Evolutionary conservation across 164 flowering plant genomes (phyloP).

Genomic region (Aristolochia californica): DNA sequence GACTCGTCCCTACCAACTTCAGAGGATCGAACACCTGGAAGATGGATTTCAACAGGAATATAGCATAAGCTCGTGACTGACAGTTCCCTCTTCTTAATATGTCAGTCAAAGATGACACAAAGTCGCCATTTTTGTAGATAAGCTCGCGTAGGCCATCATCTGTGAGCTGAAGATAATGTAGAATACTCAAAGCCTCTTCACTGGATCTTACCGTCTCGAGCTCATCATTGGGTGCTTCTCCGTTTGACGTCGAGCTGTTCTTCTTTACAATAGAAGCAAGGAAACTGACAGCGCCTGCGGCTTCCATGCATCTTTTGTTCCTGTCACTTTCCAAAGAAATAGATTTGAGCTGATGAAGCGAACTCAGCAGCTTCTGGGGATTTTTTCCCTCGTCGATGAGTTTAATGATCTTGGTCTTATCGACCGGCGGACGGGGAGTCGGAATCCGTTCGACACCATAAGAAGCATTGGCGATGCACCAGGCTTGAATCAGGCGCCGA

Average conservation of each 20-base stretch:
- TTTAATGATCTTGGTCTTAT: constrained; percentile 27
- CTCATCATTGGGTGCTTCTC: no score
- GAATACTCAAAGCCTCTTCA: constrained; percentile 45
- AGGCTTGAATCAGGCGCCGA: constrained; percentile 62
- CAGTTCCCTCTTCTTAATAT: constrained; percentile 27
- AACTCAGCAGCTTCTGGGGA: constrained; percentile 20
- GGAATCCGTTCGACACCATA: constrained; percentile 51
- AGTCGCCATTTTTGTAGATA: constrained; percentile 13
- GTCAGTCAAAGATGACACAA: constrained; percentile 27
- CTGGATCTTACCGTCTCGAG: constrained; percentile 11
- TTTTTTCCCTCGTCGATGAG: constrained; percentile 33
- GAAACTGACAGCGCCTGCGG: constrained; percentile 41
- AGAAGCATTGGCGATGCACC: constrained; percentile 62
- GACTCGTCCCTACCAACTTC: constrained; percentile 19
- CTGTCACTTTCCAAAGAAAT: constrained; percentile 27
- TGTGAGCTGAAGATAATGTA: constrained; percentile 30
- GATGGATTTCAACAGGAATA: constrained; percentile 29
- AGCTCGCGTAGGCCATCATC: constrained; percentile 27
- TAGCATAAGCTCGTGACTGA: constrained; percentile 39
- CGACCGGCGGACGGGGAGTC: constrained; percentile 48
- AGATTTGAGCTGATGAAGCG: constrained; percentile 30
- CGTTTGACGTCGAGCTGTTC: constrained; percentile 1
- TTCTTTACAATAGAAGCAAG: constrained; percentile 31
- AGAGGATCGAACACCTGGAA: constrained; percentile 43
- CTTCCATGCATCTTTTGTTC: constrained; percentile 30